phyloP scores from a whole-genome alignment of 2,329 filamentous ascomycete species.

The Thelonectria discophora region DNA sequence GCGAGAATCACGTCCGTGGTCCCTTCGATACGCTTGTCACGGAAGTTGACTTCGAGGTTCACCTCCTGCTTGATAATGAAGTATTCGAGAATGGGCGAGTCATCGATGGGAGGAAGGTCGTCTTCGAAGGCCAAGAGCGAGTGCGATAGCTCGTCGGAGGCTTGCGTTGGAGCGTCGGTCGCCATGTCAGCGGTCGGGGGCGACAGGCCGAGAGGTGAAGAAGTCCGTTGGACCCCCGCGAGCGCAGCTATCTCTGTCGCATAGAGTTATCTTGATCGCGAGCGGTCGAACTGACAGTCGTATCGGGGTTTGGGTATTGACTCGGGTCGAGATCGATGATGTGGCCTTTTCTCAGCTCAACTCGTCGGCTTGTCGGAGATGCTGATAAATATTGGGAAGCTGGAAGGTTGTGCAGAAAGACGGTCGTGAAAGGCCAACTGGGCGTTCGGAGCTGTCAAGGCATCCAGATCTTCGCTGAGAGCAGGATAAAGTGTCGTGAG shows the following conservation, averaged over 20 bases:
- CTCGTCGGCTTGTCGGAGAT: neutral
- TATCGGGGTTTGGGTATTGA: conserved; percentile 2
- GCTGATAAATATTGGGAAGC: no score
- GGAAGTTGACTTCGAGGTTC: conserved; percentile 88
- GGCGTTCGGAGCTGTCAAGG: neutral
- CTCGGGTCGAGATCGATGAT: neutral
- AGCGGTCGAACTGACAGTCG: neutral
- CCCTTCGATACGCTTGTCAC: conserved; percentile 76
- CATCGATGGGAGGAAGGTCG: conserved; percentile 46
- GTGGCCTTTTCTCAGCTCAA: neutral
- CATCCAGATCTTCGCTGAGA: neutral
- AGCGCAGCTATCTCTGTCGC: conserved; percentile 34
- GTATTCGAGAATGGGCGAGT: conserved; percentile 51
- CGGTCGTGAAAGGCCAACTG: no score
- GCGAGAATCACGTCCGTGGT: conserved; percentile 84
- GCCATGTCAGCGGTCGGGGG: conserved; percentile 31
- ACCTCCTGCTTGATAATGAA: conserved; percentile 85
- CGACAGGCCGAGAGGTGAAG: conserved; percentile 32
- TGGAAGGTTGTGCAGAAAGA: neutral
- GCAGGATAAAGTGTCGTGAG: neutral
- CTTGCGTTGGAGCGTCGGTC: conserved; percentile 34
- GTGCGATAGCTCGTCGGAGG: conserved; percentile 34
- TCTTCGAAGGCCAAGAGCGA: conserved; percentile 46
- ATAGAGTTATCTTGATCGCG: conserved; percentile 32
- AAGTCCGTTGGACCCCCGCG: conserved; percentile 40